A percentile compares a stretch with the other conserved stretches of the same genome.
Evolutionary conservation across 1,284 basidiomycete species (phyloP).

Genomic region (Heterobasidion annosum): DNA sequence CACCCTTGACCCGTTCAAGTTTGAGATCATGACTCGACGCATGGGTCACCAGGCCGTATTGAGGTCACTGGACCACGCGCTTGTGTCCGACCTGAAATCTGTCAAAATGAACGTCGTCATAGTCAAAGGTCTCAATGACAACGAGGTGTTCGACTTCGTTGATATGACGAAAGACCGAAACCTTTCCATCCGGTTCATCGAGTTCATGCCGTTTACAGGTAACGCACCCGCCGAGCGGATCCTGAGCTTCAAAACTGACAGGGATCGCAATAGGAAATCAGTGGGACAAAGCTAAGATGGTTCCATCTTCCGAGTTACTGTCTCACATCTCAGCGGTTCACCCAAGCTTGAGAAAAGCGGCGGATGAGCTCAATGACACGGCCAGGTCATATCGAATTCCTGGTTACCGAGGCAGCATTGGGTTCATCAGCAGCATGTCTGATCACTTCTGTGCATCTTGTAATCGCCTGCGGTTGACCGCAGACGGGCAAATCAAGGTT

Average conservation of each 20-base stretch:
- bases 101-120: conserved; percentile 84
- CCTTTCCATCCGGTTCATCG: conserved; percentile 79
- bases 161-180: conserved; percentile 58
- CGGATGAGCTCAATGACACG: conserved; percentile 71
- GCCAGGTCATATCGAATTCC: conserved; percentile 74
- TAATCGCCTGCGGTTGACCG: conserved; percentile 77
- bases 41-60: conserved; percentile 70
- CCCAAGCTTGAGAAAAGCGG: conserved; percentile 41
- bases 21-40: conserved; percentile 78
- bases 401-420: conserved; percentile 66
- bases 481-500: conserved; percentile 87
- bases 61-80: conserved; percentile 55
- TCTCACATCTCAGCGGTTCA: conserved; percentile 36
- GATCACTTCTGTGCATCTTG: conserved; percentile 87
- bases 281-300: conserved; percentile 79
- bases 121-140: conserved; percentile 72
- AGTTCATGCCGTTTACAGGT: conserved; percentile 92
- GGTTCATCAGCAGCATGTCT: conserved; percentile 89
- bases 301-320: conserved; percentile 62
- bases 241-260: neutral
- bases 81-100: conserved; percentile 42
- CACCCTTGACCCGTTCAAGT: conserved; percentile 82
- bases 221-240: neutral
- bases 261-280: conserved; percentile 53
- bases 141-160: conserved; percentile 72